Base-by-base conservation (phyloP, 768 basidiomycete species). In the Psilocybe cubensis region DNA sequence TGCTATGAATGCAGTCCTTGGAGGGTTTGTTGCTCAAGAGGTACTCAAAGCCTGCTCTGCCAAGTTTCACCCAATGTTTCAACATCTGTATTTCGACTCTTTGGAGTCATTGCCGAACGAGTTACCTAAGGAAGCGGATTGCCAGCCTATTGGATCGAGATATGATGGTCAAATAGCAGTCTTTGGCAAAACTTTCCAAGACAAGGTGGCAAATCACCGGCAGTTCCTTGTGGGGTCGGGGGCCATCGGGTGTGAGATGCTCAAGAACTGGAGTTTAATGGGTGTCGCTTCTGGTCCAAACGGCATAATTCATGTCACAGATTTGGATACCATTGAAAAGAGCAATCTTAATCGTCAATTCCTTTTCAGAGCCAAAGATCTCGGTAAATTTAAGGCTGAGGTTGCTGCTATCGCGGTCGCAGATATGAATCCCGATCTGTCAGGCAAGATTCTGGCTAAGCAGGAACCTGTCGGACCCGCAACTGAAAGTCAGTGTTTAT, bases 251-350 rank as follows among this genome's bases (percentile, higher is more conserved):
- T 99, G 97, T 69, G 97, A 99, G 77, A 98, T 98, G 97, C 77
- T 99, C 66, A 99, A 99, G 81, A 99, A 98, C 74, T 99, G 97
- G 97, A 91, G 92, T 63, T 92, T 98, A 94, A 96, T 98, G 83
- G 97, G 97, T 59, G 77, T 99, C 44, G 96, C 85, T 6, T 83
- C 88, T 27, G 92, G 92, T 10, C 78, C 83, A 14, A 79, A 86
- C 40, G 97, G 92, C 9, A 75, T 81, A 50, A 92, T 99, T 55
- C 87, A 96, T 65, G 93, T 98, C 54, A 98, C 97, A 4, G 97
- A 99, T 72, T 74, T 99, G 66, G 97, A 99, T 72, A 98, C 96
- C 27, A 99, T 99, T 70, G 97, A 99, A 79, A 99, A 99, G 84
- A 95, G 92, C 66, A 99, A 99, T 72, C 75, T 99, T 54, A 99